Base-by-base conservation (phyloP, 2,329 filamentous ascomycete genomes). In the Cercospora zeae-maydis region DNA sequence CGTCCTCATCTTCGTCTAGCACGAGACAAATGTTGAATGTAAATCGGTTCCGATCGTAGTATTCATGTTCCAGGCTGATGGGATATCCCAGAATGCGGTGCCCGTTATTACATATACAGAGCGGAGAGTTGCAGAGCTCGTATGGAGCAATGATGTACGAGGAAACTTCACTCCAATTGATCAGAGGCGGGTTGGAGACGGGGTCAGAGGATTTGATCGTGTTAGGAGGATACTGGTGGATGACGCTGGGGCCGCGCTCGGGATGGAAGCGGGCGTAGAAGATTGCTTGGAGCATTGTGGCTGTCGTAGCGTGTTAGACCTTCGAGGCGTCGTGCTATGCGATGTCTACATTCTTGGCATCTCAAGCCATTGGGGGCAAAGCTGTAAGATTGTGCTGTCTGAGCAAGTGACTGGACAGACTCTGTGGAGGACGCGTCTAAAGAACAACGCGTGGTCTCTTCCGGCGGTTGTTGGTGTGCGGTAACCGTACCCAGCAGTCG, bases 11-110 rank as follows among this genome's bases (percentile, higher is more conserved):
- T 61, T 87, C 84, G 56, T 89, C 85, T 55, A 96, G 82, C 30
- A 96, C 89, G 49, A 98, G 82, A 63, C 92, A 92, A 74, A 98
- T 96, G 77, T 98, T 98, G 85, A 98, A 99, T 74, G 97, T 96
- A 81, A 97, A 98, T 63, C 95, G 88, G 73, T 89, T 86, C 74
- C 98, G 96, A 69, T 89, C 88, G 60, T 87, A 84, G 67, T 92
- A 86, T 42, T 88, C 63, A 68, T 92, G 85, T 57, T 89, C 86
- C 73, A 98, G 91, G 74, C 92, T 93, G 58, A 98, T 89, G 0
- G 95, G 95, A 71, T 92, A 92, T 14, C 93, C 92, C 34, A 99
- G 83, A 60, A 99, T 86, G 62, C 88, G 87, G 76, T 93, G 89
- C 51, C 91, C 89, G 75, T 88, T 88, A n/a, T 79, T 80, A 70